These are phyloP conservation scores for Chytriomyces sp. DNA, from an alignment of 192 early-diverging fungal genomes.

Conservation along the genomic window DNA sequence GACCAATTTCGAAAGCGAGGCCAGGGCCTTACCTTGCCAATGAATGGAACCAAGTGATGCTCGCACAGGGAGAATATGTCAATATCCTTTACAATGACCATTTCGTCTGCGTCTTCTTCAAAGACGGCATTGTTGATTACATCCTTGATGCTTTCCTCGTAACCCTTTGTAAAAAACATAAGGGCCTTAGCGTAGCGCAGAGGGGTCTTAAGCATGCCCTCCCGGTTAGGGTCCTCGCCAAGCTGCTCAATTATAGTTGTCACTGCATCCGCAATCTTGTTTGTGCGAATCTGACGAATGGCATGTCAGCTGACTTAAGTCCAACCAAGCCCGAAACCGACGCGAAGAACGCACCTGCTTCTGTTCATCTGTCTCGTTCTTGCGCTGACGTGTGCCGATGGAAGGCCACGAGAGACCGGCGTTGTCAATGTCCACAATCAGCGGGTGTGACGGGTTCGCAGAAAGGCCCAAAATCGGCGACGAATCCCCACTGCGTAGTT, in stretches of 20 bases:
- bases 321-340: not conserved
- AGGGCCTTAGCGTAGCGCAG: conserved; percentile 95
- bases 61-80: conserved; percentile 96
- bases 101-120: conserved; percentile 98
- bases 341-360: conserved; percentile 40
- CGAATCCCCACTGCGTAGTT: not conserved
- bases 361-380: conserved; percentile 77
- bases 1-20: not conserved
- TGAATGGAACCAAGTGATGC: conserved; percentile 98
- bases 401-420: conserved; percentile 51
- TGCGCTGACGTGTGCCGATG: conserved; percentile 76
- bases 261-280: conserved; percentile 84
- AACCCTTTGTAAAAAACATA: conserved; percentile 98
- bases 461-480: not conserved
- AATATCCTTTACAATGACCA: conserved; percentile 99
- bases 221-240: conserved; percentile 92
- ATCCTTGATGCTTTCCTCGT: conserved; percentile 87
- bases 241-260: conserved; percentile 86
- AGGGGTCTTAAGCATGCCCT: conserved; percentile 94
- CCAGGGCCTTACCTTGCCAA: conserved; percentile 75
- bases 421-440: conserved; percentile 28
- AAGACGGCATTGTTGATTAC: conserved; percentile 95
- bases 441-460: not conserved
- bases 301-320: not conserved
- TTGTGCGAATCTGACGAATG: conserved; percentile 48